phyloP scores from a whole-genome alignment of 2,329 filamentous ascomycete genomes.

The Talaromyces sp. region DNA sequence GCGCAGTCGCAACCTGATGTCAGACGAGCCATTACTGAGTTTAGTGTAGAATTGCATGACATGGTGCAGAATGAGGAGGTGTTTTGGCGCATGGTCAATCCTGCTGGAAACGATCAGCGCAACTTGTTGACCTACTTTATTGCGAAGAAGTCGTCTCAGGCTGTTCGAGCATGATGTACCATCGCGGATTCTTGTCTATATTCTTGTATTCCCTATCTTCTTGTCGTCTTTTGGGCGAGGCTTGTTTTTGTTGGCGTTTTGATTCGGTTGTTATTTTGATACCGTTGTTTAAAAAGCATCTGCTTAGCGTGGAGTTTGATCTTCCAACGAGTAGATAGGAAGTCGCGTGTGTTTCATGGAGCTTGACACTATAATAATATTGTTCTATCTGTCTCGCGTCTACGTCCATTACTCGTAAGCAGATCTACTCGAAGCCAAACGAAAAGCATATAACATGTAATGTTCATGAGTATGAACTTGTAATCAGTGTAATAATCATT shows the following conservation, averaged over 20 bases:
- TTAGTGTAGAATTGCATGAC: slow-evolving; percentile 28
- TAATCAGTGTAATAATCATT: background rate
- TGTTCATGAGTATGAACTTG: background rate
- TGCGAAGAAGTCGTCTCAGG: slow-evolving; percentile 21
- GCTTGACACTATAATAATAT: background rate
- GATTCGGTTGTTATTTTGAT: slow-evolving; percentile 1
- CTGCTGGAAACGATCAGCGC: slow-evolving; percentile 26
- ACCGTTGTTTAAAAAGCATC: slow-evolving; percentile 6
- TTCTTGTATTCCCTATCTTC: background rate
- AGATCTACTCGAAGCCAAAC: background rate
- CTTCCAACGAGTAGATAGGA: background rate
- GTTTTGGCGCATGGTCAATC: slow-evolving; percentile 29
- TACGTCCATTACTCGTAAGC: background rate
- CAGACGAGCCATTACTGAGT: slow-evolving; percentile 38
- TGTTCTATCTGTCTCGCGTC: background rate
- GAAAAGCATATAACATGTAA: background rate
- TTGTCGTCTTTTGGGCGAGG: background rate
- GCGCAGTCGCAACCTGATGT: slow-evolving; percentile 38
- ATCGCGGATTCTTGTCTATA: background rate
- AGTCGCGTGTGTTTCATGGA: background rate
- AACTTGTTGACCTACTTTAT: slow-evolving; percentile 33
- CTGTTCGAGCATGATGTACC: slow-evolving; percentile 3
- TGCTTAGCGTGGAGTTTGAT: slow-evolving; percentile 15
- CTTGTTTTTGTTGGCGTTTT: background rate
- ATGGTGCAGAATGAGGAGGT: slow-evolving; percentile 29